Conservation (phyloP, 2,329 filamentous ascomycete genomes). For the Talaromyces marneffei region DNA sequence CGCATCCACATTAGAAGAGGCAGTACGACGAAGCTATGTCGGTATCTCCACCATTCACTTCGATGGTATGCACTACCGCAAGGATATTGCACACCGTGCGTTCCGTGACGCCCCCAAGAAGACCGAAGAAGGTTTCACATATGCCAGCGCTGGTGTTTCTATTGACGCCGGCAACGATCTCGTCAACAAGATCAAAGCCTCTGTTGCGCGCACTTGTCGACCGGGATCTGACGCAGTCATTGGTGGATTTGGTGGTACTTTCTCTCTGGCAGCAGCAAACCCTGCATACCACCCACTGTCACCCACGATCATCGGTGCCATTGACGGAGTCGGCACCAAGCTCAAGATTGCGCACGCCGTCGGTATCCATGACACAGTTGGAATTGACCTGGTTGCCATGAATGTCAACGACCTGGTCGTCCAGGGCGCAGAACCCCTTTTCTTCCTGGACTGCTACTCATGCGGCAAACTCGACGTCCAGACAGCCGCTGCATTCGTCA, state of each 20-base stretch:
- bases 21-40: conserved; percentile 81
- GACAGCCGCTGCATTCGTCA: conserved; percentile 76
- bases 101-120: conserved; percentile 30
- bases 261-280: conserved; percentile 61
- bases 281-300: conserved; percentile 70
- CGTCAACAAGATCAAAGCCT: conserved; percentile 83
- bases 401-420: conserved; percentile 98
- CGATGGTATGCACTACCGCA: conserved; percentile 83
- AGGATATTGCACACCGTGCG: conserved; percentile 77
- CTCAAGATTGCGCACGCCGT: conserved; percentile 90
- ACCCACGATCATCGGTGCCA: conserved; percentile 84
- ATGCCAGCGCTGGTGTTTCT: conserved; percentile 86
- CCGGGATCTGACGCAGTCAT: conserved; percentile 89
- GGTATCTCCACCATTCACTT: conserved; percentile 77
- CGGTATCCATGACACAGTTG: conserved; percentile 86
- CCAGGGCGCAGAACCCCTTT: conserved; percentile 87
- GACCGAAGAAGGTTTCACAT: conserved; percentile 58
- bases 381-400: conserved; percentile 96
- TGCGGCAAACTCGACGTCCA: conserved; percentile 79
- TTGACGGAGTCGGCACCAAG: conserved; percentile 95
- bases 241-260: conserved; percentile 87
- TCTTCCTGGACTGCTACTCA: conserved; percentile 97
- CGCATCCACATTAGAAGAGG: conserved; percentile 67
- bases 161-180: conserved; percentile 92
- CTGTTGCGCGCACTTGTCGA: conserved; percentile 76